Evolutionary conservation across 768 basidiomycete species (phyloP), one percentile per base, ranked within the genome.

Genomic region (Suillus bovinus): DNA sequence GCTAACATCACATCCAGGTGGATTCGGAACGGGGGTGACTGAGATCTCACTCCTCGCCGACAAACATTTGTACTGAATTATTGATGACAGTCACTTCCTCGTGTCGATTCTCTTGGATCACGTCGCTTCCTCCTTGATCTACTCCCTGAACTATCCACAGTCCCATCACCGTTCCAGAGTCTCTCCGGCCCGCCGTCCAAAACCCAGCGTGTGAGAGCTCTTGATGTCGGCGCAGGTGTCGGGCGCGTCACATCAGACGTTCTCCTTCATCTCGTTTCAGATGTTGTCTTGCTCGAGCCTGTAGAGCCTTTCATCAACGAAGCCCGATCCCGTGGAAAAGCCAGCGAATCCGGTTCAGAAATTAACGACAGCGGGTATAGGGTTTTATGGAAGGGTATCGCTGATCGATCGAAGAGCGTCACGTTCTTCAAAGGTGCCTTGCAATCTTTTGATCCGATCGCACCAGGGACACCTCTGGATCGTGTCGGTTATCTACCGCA

Each of bases 211-310:
- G 85, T 80, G 31, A 85, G 93, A 50, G 95, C 91, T 0, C 82
- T 99, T 24, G 96, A 99, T 70, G 93, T 95, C 62, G 96, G 91
- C 17, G 95, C 95, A 7, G 96, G 96, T 13, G 89, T 99, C 54
- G 96, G 96, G 13, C 88, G 96, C 58, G 94, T 97, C 31, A 96
- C 95, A 0, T 80, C 86, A 3, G 87, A 91, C 66, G 93, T 95
- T 14, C 86, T 99, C 38, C 84, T 98, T n/a, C 90, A 89, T 68
- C 87, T 98, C 59, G 84, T 95, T 64, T 83, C 87, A 27, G 90
- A 94, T 67, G 93, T 98, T 54, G 87, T 94, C 49, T 84, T 96
- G 60, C 82, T 96, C 61, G 96, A 99, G 74, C 97, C 96, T 5
- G 93, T 94, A 2, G 82, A 81, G 16, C 71, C 83, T 34, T 94